These are phyloP conservation scores for Tremella mesenterica DNA, from an alignment of 768 basidiomycete species.

Conservation along the genomic window DNA sequence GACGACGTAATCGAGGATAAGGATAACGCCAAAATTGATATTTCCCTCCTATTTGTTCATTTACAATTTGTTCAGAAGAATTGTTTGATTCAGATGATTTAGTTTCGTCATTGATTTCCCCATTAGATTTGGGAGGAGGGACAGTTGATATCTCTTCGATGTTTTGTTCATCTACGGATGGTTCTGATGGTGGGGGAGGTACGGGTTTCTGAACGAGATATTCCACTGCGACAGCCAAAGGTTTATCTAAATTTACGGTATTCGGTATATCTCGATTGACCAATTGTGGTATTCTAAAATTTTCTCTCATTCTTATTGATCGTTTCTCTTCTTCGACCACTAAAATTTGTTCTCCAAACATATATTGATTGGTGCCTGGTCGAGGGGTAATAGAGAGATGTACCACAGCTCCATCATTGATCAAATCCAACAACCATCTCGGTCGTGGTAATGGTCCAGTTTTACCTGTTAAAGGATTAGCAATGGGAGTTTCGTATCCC, in stretches of 20 bases:
- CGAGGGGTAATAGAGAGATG: conserved; percentile 49
- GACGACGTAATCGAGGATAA: conserved; percentile 8
- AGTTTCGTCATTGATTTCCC: not conserved
- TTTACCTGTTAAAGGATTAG: conserved; percentile 70
- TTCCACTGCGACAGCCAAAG: conserved; percentile 23
- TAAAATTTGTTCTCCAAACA: conserved; percentile 16
- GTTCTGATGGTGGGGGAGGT: conserved; percentile 1
- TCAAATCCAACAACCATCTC: conserved; percentile 61
- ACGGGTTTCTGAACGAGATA: not conserved
- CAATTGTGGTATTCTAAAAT: conserved; percentile 20
- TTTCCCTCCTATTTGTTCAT: conserved; percentile 4
- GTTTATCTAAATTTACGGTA: conserved; percentile 16
- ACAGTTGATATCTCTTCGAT: too few species aligned
- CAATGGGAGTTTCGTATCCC: conserved; percentile 63
- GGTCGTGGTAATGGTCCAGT: conserved; percentile 47
- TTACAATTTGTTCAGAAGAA: not conserved
- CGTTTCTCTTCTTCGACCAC: conserved; percentile 46
- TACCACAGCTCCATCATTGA: conserved; percentile 53
- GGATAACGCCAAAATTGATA: conserved; percentile 24
- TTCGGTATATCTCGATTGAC: conserved; percentile 10
- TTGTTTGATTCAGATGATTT: not conserved
- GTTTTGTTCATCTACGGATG: too few species aligned
- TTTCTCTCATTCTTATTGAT: conserved; percentile 4
- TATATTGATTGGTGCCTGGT: conserved; percentile 8
- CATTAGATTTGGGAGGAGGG: not conserved